Base-by-base conservation (phyloP, 1,284 basidiomycete species). In the Leccinum pachyderme region DNA sequence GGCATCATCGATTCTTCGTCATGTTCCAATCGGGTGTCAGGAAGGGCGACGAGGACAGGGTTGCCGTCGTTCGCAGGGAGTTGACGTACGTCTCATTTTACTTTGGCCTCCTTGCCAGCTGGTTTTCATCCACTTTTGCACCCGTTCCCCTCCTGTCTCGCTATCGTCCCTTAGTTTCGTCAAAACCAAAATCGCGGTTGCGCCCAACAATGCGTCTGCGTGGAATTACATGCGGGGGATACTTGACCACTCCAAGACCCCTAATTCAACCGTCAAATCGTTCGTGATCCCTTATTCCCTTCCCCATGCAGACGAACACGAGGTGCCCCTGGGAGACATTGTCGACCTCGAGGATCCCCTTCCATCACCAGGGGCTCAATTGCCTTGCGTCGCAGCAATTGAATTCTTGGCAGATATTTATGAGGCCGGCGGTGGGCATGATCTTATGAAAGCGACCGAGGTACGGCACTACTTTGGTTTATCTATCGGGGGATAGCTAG, bases 1-100 rank as follows among this genome's bases (percentile, higher is more conserved):
- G 96, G 96, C 93, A 96, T 69, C 97, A 98, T 77, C 86, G 96
- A 25, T 98, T 94, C 80, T 98, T 96, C 70, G 82, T 94, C 51
- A 80, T 89, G n/a, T 94, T 93, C 63, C 82, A 83, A 51, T 81
- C 83, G 51, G 89, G 86, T 4, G 76, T 78, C 61, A 74, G 79
- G 62, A 68, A 74, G 55, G 82, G 79, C 3, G 85, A 86, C 58
- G 37, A 39, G 6, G 82, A 85, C 63, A 72, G 80, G 52, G 80
- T 78, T 53, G 78, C 75, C 33, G 73, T 86, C 7, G 64, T 86
- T 31, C 80, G 79, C 61, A 73, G 85, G 49, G 93, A 95, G 71
- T 67, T 93, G 48, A 77, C 76, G 89, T 94, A 69, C 63, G 89
- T 44, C 57, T 39, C 43, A 44, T 44, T 13, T 24, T 44, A 3